phyloP scores from a whole-genome alignment of 2,329 filamentous ascomycete genomes.

The Chrysoporthe puriensis region DNA sequence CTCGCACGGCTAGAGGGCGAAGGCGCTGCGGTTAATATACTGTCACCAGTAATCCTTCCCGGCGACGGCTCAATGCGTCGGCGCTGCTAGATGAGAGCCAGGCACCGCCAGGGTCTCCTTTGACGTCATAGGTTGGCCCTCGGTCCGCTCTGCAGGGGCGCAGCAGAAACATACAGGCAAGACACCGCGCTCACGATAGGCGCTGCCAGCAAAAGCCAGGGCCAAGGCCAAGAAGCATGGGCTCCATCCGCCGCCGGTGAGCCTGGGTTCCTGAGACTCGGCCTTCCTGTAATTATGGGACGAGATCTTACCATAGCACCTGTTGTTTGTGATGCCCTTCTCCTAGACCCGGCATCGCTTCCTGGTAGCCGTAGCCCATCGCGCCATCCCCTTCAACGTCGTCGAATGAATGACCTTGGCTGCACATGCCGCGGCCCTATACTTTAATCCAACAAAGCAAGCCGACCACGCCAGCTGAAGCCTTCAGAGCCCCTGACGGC shows the following conservation, averaged over 20 bases:
- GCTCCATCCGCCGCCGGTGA: neutral
- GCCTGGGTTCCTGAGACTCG: neutral
- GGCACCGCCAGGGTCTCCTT: neutral
- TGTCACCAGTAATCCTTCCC: neutral
- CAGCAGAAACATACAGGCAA: neutral
- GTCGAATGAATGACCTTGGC: neutral
- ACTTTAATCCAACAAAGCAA: no score
- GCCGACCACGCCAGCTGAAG: no score
- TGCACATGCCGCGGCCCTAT: no score
- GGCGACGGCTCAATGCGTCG: neutral
- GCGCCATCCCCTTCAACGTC: no score
- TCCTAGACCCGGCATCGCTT: neutral
- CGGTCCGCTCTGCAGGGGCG: neutral
- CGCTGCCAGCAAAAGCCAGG: neutral
- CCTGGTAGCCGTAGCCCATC: neutral
- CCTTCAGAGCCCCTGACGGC: no score
- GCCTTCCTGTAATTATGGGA: neutral
- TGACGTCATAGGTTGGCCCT: constrained; percentile 3
- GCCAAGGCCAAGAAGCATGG: neutral
- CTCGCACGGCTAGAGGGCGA: neutral
- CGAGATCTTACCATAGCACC: no score
- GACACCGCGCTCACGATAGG: neutral
- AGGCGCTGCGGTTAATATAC: neutral
- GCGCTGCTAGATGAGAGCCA: neutral
- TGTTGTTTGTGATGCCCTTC: neutral